Base-by-base conservation (phyloP, 2,329 filamentous ascomycete genomes). In the Claviceps sp. region DNA sequence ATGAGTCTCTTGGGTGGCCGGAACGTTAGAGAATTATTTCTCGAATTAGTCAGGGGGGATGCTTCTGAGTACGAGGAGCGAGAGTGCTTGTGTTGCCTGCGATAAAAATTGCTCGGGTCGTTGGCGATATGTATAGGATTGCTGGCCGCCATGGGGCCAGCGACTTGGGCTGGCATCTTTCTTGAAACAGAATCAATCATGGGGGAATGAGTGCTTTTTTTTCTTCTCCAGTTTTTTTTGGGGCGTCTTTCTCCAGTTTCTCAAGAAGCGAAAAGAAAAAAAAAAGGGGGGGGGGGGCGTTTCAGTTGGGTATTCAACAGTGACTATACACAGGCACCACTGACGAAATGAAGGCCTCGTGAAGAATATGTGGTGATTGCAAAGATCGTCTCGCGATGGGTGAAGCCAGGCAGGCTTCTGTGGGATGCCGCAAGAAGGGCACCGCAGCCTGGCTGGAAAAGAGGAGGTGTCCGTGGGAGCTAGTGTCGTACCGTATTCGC, bases 11-110 rank as follows among this genome's bases (percentile, higher is more conserved):
- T 81, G 47, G 75, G 67, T 16, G 78, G 78, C 19, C 78, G 77
- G 59, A 80, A 80, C n/a, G 73, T 80, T 54, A 80, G 60, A 22
- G 78, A 81, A 58, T 79, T 81, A 58, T 80, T 81, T 58, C 78
- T 70, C 16, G 78, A 78, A 53, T 60, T 64, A 50, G 72, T 68
- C 48, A 81, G 69, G 10, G 77, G 74, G 8, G 78, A 81, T n/a
- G 72, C 68, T 52, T 81, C 78, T 26, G 78, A 79, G 63, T 81
- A 81, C 14, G 78, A 81, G 24, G 78, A 81, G 55, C 78, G 72
- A 43, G 78, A 80, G 64, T 81, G 78, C 58, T 81, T 81, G 65
- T 81, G 78, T 55, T 75, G 71, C 60, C 66, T 70, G 58, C 64
- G 65, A 52, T 65, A 60, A 52, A 59, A 63, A 54, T 61, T 64